phyloP scores from a whole-genome alignment of 2,329 filamentous ascomycete genomes.

The Botrytis galanthina region DNA sequence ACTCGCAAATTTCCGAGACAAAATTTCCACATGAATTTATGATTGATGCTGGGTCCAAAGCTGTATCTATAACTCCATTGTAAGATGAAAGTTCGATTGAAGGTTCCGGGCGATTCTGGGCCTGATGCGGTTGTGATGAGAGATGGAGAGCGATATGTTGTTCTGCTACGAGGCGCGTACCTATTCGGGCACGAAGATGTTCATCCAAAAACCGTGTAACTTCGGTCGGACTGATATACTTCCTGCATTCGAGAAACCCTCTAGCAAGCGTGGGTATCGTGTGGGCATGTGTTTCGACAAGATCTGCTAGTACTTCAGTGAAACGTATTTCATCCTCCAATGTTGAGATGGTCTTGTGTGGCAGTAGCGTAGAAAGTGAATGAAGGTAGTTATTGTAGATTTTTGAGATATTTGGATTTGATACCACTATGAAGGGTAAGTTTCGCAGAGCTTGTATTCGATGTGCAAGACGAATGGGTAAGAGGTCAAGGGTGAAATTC shows the following conservation, averaged over 20 bases:
- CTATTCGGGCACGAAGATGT: slow-evolving; percentile 89
- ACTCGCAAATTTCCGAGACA: slow-evolving; percentile 93
- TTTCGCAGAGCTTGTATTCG: slow-evolving; percentile 91
- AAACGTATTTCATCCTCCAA: slow-evolving; percentile 88
- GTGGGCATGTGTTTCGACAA: slow-evolving; percentile 92
- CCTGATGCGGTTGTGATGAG: slow-evolving; percentile 69
- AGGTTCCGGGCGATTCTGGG: too few species aligned
- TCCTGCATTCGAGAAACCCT: slow-evolving; percentile 88
- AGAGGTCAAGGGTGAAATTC: slow-evolving; percentile 90
- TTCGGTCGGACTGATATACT: slow-evolving; percentile 78
- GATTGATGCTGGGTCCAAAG: slow-evolving; percentile 75
- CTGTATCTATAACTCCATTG: slow-evolving; percentile 94
- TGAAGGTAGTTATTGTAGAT: slow-evolving; percentile 98
- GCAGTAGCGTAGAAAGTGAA: slow-evolving; percentile 84
- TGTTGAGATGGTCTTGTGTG: slow-evolving; percentile 69
- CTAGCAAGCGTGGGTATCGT: slow-evolving; percentile 91
- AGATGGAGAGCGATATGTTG: slow-evolving; percentile 92
- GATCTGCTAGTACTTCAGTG: slow-evolving; percentile 86
- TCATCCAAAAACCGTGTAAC: slow-evolving; percentile 93
- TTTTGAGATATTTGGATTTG: slow-evolving; percentile 90
- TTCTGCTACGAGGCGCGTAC: slow-evolving; percentile 89
- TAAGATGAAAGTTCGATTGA: too few species aligned
- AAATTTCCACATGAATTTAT: slow-evolving; percentile 84
- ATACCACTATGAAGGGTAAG: slow-evolving; percentile 94
- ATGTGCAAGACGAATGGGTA: slow-evolving; percentile 88